Conservation (phyloP, 257 asterid genomes). For the Ballota nigra region DNA sequence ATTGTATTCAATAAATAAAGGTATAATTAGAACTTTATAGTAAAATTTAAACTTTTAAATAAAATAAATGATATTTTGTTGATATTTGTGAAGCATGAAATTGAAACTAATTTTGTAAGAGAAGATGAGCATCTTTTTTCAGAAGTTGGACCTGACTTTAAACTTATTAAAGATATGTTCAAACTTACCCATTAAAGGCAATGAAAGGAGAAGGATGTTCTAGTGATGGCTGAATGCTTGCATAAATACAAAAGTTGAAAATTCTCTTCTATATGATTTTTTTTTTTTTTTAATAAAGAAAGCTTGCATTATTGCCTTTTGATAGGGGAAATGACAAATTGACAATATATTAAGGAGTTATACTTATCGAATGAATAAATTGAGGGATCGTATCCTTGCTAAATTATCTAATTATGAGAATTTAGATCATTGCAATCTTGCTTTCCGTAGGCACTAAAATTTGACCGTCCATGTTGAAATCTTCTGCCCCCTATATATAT, state of each 20-base stretch:
- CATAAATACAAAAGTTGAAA: conserved; percentile 18
- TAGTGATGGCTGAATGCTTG: too few species aligned
- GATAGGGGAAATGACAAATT: neutral
- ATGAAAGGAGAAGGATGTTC: too few species aligned
- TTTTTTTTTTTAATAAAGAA: neutral
- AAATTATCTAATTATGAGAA: conserved; percentile 17
- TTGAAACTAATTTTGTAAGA: too few species aligned
- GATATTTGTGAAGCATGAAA: too few species aligned
- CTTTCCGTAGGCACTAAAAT: conserved; percentile 8
- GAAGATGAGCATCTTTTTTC: too few species aligned
- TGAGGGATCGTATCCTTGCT: conserved; percentile 10
- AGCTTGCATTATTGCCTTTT: neutral
- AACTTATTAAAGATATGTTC: too few species aligned
- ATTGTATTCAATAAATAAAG: too few species aligned
- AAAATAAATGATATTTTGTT: too few species aligned
- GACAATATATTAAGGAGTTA: conserved; percentile 8
- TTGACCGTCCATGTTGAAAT: conserved; percentile 21
- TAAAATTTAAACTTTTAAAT: too few species aligned
- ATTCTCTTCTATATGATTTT: neutral
- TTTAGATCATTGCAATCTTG: conserved; percentile 12
- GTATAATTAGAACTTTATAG: too few species aligned
- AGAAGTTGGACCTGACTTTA: too few species aligned
- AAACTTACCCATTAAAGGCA: too few species aligned
- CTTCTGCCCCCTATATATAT: neutral
- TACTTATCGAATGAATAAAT: conserved; percentile 15